A percentile compares a stretch with the other conserved stretches of the same genome.
These are phyloP conservation scores for Coprinopsis strossmayeri DNA, from an alignment of 768 basidiomycete genomes.

Conservation along the genomic window DNA sequence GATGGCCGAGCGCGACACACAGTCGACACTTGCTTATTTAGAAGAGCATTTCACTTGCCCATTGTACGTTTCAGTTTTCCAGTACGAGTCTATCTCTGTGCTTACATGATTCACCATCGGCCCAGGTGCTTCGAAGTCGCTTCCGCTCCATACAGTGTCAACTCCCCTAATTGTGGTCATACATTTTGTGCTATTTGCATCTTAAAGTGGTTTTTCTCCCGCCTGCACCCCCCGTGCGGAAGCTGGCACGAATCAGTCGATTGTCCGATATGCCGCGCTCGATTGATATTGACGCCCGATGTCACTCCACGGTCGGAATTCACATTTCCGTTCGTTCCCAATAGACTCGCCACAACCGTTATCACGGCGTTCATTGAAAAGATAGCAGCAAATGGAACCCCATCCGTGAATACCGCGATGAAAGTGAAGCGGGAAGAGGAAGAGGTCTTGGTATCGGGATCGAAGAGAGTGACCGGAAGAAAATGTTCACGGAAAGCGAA, in stretches of 20 bases:
- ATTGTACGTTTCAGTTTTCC: conserved; percentile 36
- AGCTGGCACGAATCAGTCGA: conserved; percentile 63
- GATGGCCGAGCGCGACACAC: conserved; percentile 34
- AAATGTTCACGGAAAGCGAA: conserved; percentile 31
- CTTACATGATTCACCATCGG: conserved; percentile 2
- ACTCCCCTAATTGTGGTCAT: conserved; percentile 55
- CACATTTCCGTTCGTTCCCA: conserved; percentile 60
- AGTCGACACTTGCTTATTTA: conserved; percentile 40
- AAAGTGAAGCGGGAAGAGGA: conserved; percentile 39
- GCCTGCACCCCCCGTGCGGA: conserved; percentile 55
- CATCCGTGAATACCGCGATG: conserved; percentile 27
- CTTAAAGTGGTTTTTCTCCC: conserved; percentile 64
- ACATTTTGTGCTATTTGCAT: conserved; percentile 64
- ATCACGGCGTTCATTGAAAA: conserved; percentile 47
- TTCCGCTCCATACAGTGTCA: conserved; percentile 53
- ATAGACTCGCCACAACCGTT: conserved; percentile 47
- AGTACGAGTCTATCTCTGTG: not conserved
- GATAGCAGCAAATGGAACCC: conserved; percentile 32
- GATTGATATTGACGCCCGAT: conserved; percentile 46
- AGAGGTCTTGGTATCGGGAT: conserved; percentile 28
- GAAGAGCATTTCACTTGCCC: conserved; percentile 64
- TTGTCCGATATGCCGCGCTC: conserved; percentile 60
- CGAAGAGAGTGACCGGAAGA: conserved; percentile 22
- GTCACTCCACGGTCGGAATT: conserved; percentile 39
- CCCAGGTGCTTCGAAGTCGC: conserved; percentile 60